Percentiles rank a stretch among this genome's conserved stretches.
Evolutionary conservation across 176 grass and related monocot genomes (phyloP).

Genomic region (Leersia perrieri): DNA sequence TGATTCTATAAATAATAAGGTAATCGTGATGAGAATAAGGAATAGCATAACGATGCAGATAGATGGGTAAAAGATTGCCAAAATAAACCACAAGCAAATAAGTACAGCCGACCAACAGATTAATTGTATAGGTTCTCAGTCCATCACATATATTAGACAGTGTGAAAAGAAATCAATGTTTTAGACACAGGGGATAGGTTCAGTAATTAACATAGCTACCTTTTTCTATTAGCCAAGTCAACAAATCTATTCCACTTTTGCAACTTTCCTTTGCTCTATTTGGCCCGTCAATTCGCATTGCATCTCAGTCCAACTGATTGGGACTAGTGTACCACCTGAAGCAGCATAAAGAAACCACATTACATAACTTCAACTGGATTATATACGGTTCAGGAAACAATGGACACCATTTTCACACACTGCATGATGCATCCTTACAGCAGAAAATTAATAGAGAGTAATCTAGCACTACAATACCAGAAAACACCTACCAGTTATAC

Average conservation of each 20-base stretch:
- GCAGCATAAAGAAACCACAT: slow-evolving; percentile 24
- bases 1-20: background rate
- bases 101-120: too few species aligned
- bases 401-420: background rate
- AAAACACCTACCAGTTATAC: slow-evolving; percentile 64
- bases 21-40: background rate
- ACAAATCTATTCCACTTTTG: slow-evolving; percentile 65
- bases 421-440: background rate
- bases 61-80: too few species aligned
- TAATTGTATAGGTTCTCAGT: too few species aligned
- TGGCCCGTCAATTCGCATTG: slow-evolving; percentile 88
- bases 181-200: too few species aligned
- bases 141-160: background rate
- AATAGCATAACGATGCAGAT: background rate
- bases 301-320: slow-evolving; percentile 97
- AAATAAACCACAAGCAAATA: too few species aligned
- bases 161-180: background rate
- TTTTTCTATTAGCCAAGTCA: background rate
- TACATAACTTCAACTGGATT: background rate
- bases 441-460: background rate
- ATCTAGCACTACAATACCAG: background rate
- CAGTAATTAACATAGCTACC: slow-evolving; percentile 1
- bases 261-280: slow-evolving; percentile 89
- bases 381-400: background rate
- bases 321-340: slow-evolving; percentile 71